These are phyloP conservation scores for Aristolochia californica DNA, from an alignment of 164 flowering plant genomes.

Conservation along the genomic window DNA sequence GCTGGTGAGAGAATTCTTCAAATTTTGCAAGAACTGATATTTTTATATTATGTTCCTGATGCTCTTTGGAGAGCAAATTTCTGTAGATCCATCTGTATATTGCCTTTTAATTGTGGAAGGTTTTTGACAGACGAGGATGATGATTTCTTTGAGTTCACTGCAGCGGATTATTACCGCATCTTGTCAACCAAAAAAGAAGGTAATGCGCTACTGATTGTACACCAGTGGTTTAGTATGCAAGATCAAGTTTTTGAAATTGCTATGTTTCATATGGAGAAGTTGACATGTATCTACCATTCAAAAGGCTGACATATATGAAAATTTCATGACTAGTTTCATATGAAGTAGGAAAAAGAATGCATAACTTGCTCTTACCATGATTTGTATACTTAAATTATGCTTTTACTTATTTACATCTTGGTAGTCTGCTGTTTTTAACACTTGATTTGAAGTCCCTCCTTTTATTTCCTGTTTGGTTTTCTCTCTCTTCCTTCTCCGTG, in stretches of 20 bases:
- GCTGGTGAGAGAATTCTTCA: conserved; percentile 24
- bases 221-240: too few species aligned
- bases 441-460: too few species aligned
- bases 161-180: conserved; percentile 67
- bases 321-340: background rate
- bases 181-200: conserved; percentile 67
- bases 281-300: too few species aligned
- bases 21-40: background rate
- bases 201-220: conserved; percentile 13
- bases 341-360: background rate
- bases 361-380: background rate
- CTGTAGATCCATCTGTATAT: background rate
- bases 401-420: background rate
- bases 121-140: conserved; percentile 55
- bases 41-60: background rate
- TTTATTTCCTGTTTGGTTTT: too few species aligned
- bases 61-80: background rate
- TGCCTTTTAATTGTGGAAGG: background rate
- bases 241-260: too few species aligned
- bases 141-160: conserved; percentile 73
- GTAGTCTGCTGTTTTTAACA: background rate
- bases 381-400: too few species aligned
- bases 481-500: background rate
- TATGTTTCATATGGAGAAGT: too few species aligned
- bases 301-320: too few species aligned